phyloP scores from a whole-genome alignment of 768 basidiomycete species.

The Agaricus subrufescens region DNA sequence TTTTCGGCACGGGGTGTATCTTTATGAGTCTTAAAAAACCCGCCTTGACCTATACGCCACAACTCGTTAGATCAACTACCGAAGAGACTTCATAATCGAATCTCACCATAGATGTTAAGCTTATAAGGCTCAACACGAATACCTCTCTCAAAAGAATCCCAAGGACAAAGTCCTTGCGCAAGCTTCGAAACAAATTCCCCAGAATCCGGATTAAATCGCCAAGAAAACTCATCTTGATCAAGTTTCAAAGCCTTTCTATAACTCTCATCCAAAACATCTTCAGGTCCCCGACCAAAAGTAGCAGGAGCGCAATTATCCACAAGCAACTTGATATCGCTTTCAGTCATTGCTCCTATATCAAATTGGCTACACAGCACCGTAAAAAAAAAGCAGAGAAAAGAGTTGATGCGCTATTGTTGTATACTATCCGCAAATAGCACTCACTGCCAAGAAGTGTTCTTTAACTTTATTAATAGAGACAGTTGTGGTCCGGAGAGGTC shows the following conservation, averaged over 20 bases:
- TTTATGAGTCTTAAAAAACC: constrained; percentile 46
- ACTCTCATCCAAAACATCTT: constrained; percentile 22
- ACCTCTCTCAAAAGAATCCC: constrained; percentile 7
- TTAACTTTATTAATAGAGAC: no score
- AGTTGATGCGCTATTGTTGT: no score
- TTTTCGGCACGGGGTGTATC: constrained; percentile 39
- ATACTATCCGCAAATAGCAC: not conserved
- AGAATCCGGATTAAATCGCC: constrained; percentile 16
- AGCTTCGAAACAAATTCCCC: constrained; percentile 2
- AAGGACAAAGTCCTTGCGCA: constrained; percentile 14
- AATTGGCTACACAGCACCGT: not conserved
- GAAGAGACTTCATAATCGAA: no score
- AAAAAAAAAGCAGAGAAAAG: no score
- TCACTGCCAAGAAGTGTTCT: not conserved
- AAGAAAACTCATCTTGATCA: constrained; percentile 15
- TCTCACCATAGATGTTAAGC: constrained; percentile 32
- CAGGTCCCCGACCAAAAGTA: constrained; percentile 18
- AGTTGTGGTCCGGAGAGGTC: no score
- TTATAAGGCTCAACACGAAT: constrained; percentile 29
- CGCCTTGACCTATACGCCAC: constrained; percentile 26
- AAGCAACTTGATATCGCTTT: constrained; percentile 11
- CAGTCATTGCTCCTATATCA: not conserved
- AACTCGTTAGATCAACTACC: not conserved
- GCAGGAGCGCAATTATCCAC: constrained; percentile 18
- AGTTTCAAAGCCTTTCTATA: constrained; percentile 23